phyloP scores from a whole-genome alignment of 768 basidiomycete genomes.

The Mycena belliarum region DNA sequence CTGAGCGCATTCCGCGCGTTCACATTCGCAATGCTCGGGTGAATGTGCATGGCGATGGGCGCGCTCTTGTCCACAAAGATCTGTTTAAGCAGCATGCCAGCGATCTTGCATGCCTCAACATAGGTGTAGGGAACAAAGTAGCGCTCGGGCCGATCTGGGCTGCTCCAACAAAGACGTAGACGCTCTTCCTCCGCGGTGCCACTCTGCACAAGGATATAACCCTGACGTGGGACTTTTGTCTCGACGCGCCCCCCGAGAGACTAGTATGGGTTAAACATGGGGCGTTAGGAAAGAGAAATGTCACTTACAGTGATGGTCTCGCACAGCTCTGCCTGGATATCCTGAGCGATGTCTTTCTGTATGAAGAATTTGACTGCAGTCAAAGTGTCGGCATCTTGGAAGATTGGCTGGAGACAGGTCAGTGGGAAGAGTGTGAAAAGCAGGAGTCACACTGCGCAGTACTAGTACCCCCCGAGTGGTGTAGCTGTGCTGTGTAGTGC shows the following conservation, averaged over 20 bases:
- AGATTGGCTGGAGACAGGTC: constrained; percentile 53
- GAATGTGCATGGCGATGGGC: constrained; percentile 78
- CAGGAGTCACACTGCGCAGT: no score
- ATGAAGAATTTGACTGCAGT: constrained; percentile 83
- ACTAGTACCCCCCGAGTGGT: no score
- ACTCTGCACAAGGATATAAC: constrained; percentile 71
- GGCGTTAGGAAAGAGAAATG: not conserved
- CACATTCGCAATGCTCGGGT: constrained; percentile 76
- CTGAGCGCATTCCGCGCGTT: constrained; percentile 68
- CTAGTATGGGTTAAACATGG: constrained; percentile 33
- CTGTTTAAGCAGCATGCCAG: constrained; percentile 70
- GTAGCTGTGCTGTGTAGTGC: no score
- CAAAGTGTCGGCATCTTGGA: constrained; percentile 68
- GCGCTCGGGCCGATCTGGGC: constrained; percentile 67
- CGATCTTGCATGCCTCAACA: constrained; percentile 83
- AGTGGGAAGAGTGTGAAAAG: not conserved
- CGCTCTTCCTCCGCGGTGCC: constrained; percentile 73
- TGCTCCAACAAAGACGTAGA: constrained; percentile 73
- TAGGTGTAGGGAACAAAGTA: constrained; percentile 81
- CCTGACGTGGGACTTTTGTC: constrained; percentile 74
- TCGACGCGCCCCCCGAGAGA: constrained; percentile 77
- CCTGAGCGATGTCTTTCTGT: constrained; percentile 72
- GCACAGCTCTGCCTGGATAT: constrained; percentile 69
- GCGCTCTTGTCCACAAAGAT: constrained; percentile 68
- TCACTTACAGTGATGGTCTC: constrained; percentile 68